Conservation (phyloP, 257 asterid genomes). For the Marsdenia floribunda region DNA sequence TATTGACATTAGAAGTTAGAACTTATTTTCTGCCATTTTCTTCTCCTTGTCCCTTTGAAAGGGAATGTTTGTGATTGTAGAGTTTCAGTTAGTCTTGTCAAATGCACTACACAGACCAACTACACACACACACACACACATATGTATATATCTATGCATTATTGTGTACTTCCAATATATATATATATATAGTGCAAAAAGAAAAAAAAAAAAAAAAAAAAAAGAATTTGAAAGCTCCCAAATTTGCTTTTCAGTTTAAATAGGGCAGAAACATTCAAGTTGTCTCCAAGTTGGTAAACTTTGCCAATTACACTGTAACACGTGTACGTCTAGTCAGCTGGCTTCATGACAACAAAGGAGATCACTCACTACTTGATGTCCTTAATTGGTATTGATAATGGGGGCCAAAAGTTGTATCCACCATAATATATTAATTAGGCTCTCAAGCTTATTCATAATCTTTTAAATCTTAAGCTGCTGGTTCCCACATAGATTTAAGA, state of each 20-base stretch:
- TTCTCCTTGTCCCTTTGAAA: conserved; percentile 23
- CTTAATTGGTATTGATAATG: conserved; percentile 12
- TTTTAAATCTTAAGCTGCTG: not conserved
- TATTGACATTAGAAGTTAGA: conserved; percentile 3
- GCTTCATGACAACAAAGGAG: not conserved
- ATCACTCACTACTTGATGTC: conserved; percentile 3
- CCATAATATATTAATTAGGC: conserved; percentile 1
- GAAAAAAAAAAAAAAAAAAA: too few species aligned
- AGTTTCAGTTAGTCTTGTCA: conserved; percentile 35
- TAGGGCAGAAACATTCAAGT: conserved; percentile 20
- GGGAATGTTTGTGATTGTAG: conserved; percentile 28
- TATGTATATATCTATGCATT: conserved; percentile 18
- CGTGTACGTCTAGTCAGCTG: conserved; percentile 13
- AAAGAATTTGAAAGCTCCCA: conserved; percentile 10
- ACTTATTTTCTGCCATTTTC: conserved; percentile 4
- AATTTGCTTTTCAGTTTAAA: conserved; percentile 5
- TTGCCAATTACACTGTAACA: conserved; percentile 15
- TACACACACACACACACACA: not conserved
- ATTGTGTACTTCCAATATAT: conserved; percentile 10
- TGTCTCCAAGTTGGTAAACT: conserved; percentile 19
- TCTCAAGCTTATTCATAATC: not conserved
- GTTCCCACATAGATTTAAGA: conserved; percentile 16
- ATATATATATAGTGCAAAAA: not conserved
- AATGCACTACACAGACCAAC: conserved; percentile 12
- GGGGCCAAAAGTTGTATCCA: conserved; percentile 20